phyloP scores from a whole-genome alignment of 176 grass and related monocot genomes.

The Phragmites australis region DNA sequence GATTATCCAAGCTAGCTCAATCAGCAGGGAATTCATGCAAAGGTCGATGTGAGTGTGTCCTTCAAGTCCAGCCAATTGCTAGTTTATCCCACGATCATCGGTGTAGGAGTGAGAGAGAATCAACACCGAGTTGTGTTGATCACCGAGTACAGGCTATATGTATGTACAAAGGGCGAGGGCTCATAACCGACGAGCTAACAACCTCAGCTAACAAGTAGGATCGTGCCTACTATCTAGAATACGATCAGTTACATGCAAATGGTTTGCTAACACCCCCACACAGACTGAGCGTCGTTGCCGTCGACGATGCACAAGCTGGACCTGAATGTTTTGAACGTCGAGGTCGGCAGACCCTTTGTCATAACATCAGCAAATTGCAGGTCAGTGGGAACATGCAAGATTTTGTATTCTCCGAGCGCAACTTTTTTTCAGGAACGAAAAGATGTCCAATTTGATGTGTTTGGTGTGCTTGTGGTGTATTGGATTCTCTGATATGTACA shows the following conservation, averaged over 20 bases:
- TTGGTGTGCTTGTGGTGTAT: neutral
- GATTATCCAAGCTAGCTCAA: neutral
- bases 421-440: neutral
- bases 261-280: too few relatives aligned
- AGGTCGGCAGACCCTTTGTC: too few relatives aligned
- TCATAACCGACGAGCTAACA: too few relatives aligned
- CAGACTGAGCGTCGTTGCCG: too few relatives aligned
- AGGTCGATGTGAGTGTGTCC: neutral
- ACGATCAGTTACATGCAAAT: too few relatives aligned
- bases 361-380: neutral
- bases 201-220: too few relatives aligned
- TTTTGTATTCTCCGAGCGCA: neutral
- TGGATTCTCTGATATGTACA: neutral
- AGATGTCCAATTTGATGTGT: neutral
- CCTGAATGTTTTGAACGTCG: too few relatives aligned
- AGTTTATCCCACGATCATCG: conserved; percentile 6
- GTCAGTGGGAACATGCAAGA: neutral
- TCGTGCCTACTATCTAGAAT: too few relatives aligned
- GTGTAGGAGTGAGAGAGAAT: neutral
- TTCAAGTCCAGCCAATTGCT: neutral
- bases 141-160: too few relatives aligned
- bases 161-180: too few relatives aligned
- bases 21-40: neutral
- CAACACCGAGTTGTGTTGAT: too few relatives aligned
- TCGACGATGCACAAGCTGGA: too few relatives aligned